Evolutionary conservation across 2,329 filamentous ascomycete genomes (phyloP), one percentile per base, ranked within the genome.

Genomic region (Onygenales sp.): DNA sequence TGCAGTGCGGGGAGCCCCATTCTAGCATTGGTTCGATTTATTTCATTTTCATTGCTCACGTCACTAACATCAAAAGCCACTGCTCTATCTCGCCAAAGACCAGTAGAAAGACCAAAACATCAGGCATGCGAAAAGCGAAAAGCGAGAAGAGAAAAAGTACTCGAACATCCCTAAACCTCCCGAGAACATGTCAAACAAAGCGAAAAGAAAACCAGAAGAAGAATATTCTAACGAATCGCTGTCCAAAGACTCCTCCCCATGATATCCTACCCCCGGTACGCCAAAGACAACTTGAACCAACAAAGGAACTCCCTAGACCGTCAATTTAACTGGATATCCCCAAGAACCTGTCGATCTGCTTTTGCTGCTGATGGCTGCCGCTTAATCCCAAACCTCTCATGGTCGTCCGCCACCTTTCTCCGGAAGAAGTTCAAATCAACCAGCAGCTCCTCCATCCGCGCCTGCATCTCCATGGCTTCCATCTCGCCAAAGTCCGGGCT

Each of bases 371-470:
- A 44, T 14, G 36, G 3, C 35, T 48, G 51, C 31, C 61, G 61
- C 46, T 63, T 58, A 5, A 65, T 62, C 11, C 66, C 65, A 54
- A 72, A 73, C 54, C 70, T 65, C 46, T 72, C 68, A 57, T 71
- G 67, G 39, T 97, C 93, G 62, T 93, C 89, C 6, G 82, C 84
- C 58, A 97, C 83, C 74, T 95, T 97, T 63, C 83, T 83, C 68
- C 86, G 86, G 73, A 95, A 94, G 65, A 92, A 68, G 33, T 80
- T 81, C 52, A 95, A 66, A 61, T 97, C 91, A 61, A 84, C 83
- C 59, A 98, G 76, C 64, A 97, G 79, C 38, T 86, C 84, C 60
- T 91, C 83, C 77, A 95, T 92, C 64, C 89, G 83, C n/a, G 84
- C 83, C 65, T 96, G 88, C 74, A 91, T 80, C 57, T 91, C 78